These are phyloP conservation scores for Pichia rugopelliculosa DNA, from an alignment of 805 yeast species.

Conservation along the genomic window DNA sequence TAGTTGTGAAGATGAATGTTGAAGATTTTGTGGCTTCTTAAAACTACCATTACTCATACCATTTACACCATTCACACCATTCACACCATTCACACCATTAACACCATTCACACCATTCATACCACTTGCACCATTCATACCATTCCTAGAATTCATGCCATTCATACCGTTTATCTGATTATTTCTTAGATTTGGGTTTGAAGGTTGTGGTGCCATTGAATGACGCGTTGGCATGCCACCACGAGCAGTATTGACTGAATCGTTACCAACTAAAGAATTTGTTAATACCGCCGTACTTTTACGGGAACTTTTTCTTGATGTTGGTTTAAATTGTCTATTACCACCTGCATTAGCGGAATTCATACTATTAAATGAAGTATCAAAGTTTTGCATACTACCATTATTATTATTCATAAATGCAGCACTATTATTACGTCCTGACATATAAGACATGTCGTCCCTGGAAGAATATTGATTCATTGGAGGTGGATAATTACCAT, in stretches of 20 bases:
- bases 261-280: conserved; percentile 16
- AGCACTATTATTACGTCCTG: conserved; percentile 11
- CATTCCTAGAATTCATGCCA: neutral
- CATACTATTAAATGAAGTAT: conserved; percentile 11
- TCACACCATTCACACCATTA: neutral
- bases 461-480: conserved; percentile 8
- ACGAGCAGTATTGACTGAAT: conserved; percentile 15
- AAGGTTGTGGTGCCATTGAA: conserved; percentile 25
- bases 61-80: neutral
- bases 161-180: too few relatives aligned
- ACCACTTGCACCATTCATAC: neutral
- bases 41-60: neutral
- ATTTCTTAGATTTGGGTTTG: conserved; percentile 1
- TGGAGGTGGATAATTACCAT: conserved; percentile 5
- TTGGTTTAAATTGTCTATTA: conserved; percentile 30
- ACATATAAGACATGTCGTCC: conserved; percentile 20
- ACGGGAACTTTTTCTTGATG: conserved; percentile 36
- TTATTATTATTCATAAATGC: conserved; percentile 1
- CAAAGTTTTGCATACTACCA: conserved; percentile 4
- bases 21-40: neutral
- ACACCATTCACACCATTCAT: neutral
- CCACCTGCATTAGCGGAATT: neutral
- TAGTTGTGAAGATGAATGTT: neutral
- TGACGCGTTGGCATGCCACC: conserved; percentile 22
- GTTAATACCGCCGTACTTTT: conserved; percentile 31